Percentiles rank a stretch among this genome's conserved stretches.
These are phyloP conservation scores for Myriosclerotinia scirpicola DNA, from an alignment of 2,329 filamentous ascomycete species.

Conservation along the genomic window DNA sequence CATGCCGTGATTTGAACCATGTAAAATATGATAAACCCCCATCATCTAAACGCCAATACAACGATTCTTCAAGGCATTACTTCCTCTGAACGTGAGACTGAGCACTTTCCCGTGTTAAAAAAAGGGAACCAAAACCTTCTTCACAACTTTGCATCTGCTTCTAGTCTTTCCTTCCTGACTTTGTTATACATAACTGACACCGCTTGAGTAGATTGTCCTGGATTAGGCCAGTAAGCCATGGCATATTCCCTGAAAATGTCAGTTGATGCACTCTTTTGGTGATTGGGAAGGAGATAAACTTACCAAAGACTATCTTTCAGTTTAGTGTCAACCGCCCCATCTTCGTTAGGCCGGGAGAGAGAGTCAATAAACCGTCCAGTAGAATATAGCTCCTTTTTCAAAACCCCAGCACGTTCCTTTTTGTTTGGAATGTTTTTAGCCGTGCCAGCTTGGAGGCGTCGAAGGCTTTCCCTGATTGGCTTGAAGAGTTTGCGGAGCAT, in stretches of 20 bases:
- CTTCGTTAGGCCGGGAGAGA: slow-evolving; percentile 27
- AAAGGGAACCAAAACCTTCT: neutral
- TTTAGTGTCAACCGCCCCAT: slow-evolving; percentile 31
- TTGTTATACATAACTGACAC: slow-evolving; percentile 38
- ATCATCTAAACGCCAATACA: slow-evolving; percentile 19
- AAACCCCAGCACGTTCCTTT: slow-evolving; percentile 60
- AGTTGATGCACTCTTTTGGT: slow-evolving; percentile 20
- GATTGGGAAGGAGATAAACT: slow-evolving; percentile 21
- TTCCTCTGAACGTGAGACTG: slow-evolving; percentile 1
- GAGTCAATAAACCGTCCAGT: slow-evolving; percentile 63
- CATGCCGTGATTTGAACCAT: slow-evolving; percentile 17
- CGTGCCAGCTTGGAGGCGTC: slow-evolving; percentile 59
- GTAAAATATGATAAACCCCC: slow-evolving; percentile 12
- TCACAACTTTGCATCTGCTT: slow-evolving; percentile 10
- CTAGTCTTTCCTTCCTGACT: slow-evolving; percentile 30
- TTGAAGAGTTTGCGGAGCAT: slow-evolving; percentile 45
- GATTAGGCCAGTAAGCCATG: slow-evolving; percentile 39
- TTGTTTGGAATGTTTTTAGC: slow-evolving; percentile 62
- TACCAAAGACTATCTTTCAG: slow-evolving; percentile 39
- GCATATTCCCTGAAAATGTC: slow-evolving; percentile 39
- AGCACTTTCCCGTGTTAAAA: neutral
- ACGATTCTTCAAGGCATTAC: slow-evolving; percentile 14
- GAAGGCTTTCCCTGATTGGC: slow-evolving; percentile 60
- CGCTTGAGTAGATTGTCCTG: slow-evolving; percentile 34
- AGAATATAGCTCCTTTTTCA: slow-evolving; percentile 59